Conservation (phyloP, 768 basidiomycete genomes). For the Infundibulicybe gibba region DNA sequence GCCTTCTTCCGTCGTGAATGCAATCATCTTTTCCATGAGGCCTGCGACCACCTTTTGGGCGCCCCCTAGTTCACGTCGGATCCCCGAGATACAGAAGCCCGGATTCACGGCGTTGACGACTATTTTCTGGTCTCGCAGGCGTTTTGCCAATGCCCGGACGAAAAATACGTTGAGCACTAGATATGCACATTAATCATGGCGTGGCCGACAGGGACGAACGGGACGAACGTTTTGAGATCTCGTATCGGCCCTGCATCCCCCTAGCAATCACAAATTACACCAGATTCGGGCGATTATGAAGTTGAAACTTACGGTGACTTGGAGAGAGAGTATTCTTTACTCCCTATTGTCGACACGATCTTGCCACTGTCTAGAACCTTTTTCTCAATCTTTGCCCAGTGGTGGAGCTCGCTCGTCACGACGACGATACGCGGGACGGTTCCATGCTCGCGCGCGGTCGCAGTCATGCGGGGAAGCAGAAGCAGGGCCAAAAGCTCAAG, state of each 20-base stretch:
- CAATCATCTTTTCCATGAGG: constrained; percentile 26
- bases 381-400: constrained; percentile 18
- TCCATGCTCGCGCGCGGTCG: constrained; percentile 26
- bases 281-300: not conserved
- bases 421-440: constrained; percentile 35
- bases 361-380: constrained; percentile 17
- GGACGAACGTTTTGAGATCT: constrained; percentile 31
- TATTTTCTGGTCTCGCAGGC: constrained; percentile 19
- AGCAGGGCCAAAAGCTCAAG: constrained; percentile 34
- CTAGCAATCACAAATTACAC: too few relatives aligned
- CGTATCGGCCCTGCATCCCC: constrained; percentile 18
- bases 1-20: constrained; percentile 32
- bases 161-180: constrained; percentile 39
- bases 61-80: constrained; percentile 22
- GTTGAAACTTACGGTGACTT: constrained; percentile 15
- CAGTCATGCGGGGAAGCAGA: constrained; percentile 37
- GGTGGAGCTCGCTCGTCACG: constrained; percentile 40
- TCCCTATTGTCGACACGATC: constrained; percentile 27
- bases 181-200: not conserved
- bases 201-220: not conserved
- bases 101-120: constrained; percentile 35
- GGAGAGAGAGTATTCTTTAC: constrained; percentile 20
- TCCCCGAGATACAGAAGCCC: constrained; percentile 36
- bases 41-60: constrained; percentile 9
- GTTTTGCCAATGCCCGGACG: constrained; percentile 28